phyloP scores from a whole-genome alignment of 2,329 filamentous ascomycete species.

The Colletotrichum trifolii region DNA sequence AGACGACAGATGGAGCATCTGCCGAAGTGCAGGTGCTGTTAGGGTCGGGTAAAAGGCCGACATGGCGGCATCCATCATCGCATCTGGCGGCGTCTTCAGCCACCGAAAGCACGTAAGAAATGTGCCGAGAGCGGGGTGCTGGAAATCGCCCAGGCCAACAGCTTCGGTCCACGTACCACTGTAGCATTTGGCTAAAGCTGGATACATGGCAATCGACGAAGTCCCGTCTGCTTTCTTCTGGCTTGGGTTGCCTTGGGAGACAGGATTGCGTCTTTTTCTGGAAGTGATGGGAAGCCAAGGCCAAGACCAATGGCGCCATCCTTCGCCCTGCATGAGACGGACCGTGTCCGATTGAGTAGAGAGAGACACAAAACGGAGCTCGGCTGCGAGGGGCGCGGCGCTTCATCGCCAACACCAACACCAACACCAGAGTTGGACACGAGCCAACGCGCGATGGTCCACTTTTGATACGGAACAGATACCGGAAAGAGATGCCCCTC shows the following conservation, averaged over 20 bases:
- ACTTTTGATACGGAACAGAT: conserved; percentile 34
- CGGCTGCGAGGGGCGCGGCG: background rate
- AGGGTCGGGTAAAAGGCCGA: conserved; percentile 30
- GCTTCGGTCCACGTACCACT: conserved; percentile 1
- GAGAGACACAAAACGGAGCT: conserved; percentile 9
- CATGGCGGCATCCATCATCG: conserved; percentile 9
- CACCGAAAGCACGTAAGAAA: conserved; percentile 3
- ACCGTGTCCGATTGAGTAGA: conserved; percentile 32
- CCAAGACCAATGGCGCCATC: conserved; percentile 29
- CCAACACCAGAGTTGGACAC: background rate
- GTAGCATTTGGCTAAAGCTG: conserved; percentile 15
- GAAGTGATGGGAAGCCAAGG: conserved; percentile 34
- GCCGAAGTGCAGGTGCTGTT: conserved; percentile 14
- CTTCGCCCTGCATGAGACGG: conserved; percentile 28
- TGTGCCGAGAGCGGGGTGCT: conserved; percentile 24
- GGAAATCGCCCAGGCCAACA: conserved; percentile 16
- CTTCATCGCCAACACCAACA: conserved; percentile 4
- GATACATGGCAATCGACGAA: background rate
- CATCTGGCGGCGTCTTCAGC: conserved; percentile 1
- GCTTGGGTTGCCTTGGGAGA: background rate
- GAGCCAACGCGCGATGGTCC: background rate
- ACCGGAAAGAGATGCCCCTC: background rate
- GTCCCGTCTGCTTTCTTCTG: background rate
- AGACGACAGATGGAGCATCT: conserved; percentile 15
- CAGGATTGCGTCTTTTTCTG: conserved; percentile 23